These are phyloP conservation scores for Rauvolfia tetraphylla DNA, from an alignment of 257 asterid genomes.

Conservation along the genomic window DNA sequence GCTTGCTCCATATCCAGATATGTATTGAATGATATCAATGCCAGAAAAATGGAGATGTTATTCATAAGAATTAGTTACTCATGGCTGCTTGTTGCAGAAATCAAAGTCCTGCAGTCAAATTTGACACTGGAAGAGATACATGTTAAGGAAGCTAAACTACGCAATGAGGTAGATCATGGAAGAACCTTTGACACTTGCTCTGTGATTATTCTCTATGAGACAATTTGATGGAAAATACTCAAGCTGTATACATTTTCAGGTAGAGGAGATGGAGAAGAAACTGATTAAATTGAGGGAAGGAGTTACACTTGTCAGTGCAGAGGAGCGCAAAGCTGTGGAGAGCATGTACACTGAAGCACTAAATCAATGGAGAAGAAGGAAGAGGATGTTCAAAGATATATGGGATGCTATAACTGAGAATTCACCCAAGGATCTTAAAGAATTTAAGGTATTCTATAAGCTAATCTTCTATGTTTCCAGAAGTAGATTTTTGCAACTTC, in stretches of 20 bases:
- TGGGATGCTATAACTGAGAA: conserved; percentile 97
- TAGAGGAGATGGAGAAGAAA: conserved; percentile 72
- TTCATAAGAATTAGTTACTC: not conserved
- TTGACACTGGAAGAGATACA: conserved; percentile 76
- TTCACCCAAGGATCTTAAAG: conserved; percentile 80
- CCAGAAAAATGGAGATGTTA: not conserved
- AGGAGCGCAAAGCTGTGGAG: conserved; percentile 70
- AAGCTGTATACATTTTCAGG: conserved; percentile 37
- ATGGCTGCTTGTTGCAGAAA: conserved; percentile 46
- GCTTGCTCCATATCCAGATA: not conserved
- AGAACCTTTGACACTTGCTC: not conserved
- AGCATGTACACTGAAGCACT: conserved; percentile 41
- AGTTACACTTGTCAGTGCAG: conserved; percentile 75
- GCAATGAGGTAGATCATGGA: conserved; percentile 52
- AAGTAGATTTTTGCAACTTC: conserved; percentile 5
- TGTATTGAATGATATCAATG: not conserved
- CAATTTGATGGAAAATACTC: conserved; percentile 1
- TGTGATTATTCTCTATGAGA: conserved; percentile 6
- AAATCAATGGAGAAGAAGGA: conserved; percentile 82
- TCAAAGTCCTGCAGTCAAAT: conserved; percentile 78
- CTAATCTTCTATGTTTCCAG: not conserved
- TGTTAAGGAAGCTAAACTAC: conserved; percentile 45
- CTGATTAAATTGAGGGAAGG: conserved; percentile 75
- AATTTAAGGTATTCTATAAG: conserved; percentile 57
- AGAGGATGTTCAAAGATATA: conserved; percentile 87